Evolutionary conservation across 306 rosid species (phyloP).

Genomic region (Fragaria nilgerrensis): DNA sequence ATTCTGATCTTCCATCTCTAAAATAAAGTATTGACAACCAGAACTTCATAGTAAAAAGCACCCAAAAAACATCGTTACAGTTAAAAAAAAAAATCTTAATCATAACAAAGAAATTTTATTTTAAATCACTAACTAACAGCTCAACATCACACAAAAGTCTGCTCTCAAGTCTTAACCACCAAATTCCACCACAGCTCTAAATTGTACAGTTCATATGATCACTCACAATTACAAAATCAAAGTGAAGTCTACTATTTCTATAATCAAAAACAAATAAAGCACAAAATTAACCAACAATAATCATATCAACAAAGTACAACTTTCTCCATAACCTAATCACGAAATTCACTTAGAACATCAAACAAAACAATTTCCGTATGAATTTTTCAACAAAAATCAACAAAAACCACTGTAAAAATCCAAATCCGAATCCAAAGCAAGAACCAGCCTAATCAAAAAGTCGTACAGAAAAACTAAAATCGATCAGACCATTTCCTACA

Average conservation of each 20-base stretch:
- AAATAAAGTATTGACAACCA: neutral
- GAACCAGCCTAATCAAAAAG: neutral
- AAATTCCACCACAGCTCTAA: neutral
- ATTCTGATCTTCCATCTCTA: neutral
- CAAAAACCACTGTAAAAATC: neutral
- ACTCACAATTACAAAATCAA: neutral
- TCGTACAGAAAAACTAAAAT: constrained; percentile 6
- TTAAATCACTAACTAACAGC: neutral
- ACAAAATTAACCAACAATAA: neutral
- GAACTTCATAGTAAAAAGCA: neutral
- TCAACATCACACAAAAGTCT: neutral
- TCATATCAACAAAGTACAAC: neutral
- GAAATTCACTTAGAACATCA: neutral
- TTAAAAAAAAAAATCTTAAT: neutral
- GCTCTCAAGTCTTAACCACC: neutral
- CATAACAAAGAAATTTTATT: neutral
- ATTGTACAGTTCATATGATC: neutral
- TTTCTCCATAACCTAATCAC: neutral
- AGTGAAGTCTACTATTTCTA: neutral
- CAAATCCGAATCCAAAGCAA: neutral
- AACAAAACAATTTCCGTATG: neutral
- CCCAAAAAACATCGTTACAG: neutral
- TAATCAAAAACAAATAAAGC: neutral
- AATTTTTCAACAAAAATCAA: neutral
- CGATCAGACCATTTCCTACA: neutral